Evolutionary conservation across 2,329 filamentous ascomycete species (phyloP).

Genomic region (Cadophora malorum): DNA sequence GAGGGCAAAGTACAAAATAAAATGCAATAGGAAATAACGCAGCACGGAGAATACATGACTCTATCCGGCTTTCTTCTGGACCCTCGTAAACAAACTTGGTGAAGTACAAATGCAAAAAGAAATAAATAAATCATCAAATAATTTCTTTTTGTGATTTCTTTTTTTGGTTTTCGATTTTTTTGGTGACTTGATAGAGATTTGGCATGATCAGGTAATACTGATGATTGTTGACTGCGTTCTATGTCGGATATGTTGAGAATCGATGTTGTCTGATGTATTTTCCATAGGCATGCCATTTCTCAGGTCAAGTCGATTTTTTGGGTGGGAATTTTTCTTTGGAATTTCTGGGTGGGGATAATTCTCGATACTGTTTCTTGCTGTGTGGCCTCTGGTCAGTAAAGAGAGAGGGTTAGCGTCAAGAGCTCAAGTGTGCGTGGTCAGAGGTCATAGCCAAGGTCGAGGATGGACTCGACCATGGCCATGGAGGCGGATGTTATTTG

Average conservation of each 20-base stretch:
- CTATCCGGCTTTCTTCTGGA: too few relatives aligned
- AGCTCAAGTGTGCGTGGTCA: neutral
- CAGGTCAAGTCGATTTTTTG: neutral
- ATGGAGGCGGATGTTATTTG: too few relatives aligned
- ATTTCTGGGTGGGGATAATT: too few relatives aligned
- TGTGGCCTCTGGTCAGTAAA: neutral
- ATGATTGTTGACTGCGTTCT: neutral
- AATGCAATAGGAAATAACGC: neutral
- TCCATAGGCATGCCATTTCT: neutral
- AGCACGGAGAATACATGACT: too few relatives aligned
- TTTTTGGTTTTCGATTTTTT: neutral
- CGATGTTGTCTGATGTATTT: neutral
- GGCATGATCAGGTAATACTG: conserved; percentile 1
- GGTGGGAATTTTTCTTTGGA: too few relatives aligned
- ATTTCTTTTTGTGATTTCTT: neutral
- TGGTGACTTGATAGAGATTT: neutral
- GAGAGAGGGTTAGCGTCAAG: neutral
- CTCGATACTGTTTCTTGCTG: neutral
- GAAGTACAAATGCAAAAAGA: neutral
- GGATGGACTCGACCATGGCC: too few relatives aligned
- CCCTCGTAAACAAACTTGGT: neutral
- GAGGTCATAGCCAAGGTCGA: neutral
- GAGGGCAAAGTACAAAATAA: too few relatives aligned
- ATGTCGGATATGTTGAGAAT: neutral
- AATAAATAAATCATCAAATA: neutral